These are phyloP conservation scores for Acer yangbiense DNA, from an alignment of 345 rosid species.

Conservation along the genomic window DNA sequence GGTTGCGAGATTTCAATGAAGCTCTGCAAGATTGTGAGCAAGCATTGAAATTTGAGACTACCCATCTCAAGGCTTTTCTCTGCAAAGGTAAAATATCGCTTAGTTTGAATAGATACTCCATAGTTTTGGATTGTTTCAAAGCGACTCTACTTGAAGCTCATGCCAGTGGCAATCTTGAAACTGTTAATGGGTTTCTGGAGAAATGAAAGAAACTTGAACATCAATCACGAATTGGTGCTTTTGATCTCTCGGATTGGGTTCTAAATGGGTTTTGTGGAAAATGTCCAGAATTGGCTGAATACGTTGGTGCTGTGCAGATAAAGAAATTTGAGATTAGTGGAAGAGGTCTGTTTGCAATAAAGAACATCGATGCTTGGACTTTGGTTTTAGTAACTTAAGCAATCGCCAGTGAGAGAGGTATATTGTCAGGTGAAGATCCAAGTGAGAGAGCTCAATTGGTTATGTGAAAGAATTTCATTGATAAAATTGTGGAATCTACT, in stretches of 20 bases:
- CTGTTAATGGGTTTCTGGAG: slow-evolving; percentile 57
- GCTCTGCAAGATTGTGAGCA: too few species aligned
- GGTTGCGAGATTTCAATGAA: too few species aligned
- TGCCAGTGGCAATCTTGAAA: slow-evolving; percentile 51
- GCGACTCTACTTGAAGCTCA: slow-evolving; percentile 56
- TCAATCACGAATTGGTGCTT: slow-evolving; percentile 73
- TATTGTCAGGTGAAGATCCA: slow-evolving; percentile 51
- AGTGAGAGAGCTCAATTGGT: slow-evolving; percentile 62
- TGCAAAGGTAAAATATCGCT: too few species aligned
- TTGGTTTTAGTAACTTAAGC: slow-evolving; percentile 68
- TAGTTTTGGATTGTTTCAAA: slow-evolving; percentile 72
- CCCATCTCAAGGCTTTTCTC: too few species aligned
- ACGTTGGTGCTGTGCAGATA: slow-evolving; percentile 55
- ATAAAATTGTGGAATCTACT: slow-evolving; percentile 49
- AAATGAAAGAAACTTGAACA: slow-evolving; percentile 75
- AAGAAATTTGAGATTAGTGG: slow-evolving; percentile 69
- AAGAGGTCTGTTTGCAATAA: slow-evolving; percentile 75
- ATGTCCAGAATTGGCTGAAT: slow-evolving; percentile 75
- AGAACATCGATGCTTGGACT: slow-evolving; percentile 63
- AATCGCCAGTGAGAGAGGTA: slow-evolving; percentile 75
- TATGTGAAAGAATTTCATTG: slow-evolving; percentile 83
- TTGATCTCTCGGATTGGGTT: slow-evolving; percentile 87
- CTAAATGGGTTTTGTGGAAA: slow-evolving; percentile 59
- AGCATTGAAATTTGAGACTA: too few species aligned
- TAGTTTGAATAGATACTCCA: slow-evolving; percentile 47